Evolutionary conservation across 441 rosid species (phyloP), one percentile per base, ranked within the genome.

Genomic region (Arabidopsis hybrid): DNA sequence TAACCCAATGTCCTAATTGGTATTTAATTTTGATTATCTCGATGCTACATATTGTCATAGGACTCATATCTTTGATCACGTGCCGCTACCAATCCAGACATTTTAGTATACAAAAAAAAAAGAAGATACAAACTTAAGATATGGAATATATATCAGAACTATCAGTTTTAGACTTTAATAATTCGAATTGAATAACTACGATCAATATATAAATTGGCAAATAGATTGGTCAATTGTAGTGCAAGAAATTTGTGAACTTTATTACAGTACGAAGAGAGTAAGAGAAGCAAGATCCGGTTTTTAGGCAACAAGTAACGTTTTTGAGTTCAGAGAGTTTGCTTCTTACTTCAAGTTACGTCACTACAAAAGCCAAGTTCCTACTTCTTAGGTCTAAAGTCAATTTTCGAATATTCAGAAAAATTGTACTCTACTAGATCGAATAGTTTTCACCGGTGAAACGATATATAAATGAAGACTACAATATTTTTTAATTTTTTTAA

Each of bases 201-300:
- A 21, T 46, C 18, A 46, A 46, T 6, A 46, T 43, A 13, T 67
- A 21, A 34, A 9, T 17, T 45, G 62, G 10, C 3, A 57, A 64
- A 39, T 9, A 39, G 7, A 32, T 65, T 49, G 40, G 38, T 49
- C 57, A 49, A 34, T 50, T 64, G 57, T 51, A 8, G 63, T 52
- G 18, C 42, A 71, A 62, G 62, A 45, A 59, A 58, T n/a, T 58
- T 35, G 42, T 57, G 47, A 17, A 69, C 47, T 69, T 56, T 69
- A 63, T 55, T 61, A 38, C 34, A 47, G 7, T 29, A 39, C 9
- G 35, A 56, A 77, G 49, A 69, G 65, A 38, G 49, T 35, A 11
- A 56, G 38, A 55, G 64, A 16, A 71, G 65, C 80, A 65, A 65
- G 80, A 77, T 77, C 80, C 76, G 67, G 49, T 26, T 71, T 71